Base-by-base conservation (phyloP, 2,329 filamentous ascomycete genomes). In the Trichoderma sp. region DNA sequence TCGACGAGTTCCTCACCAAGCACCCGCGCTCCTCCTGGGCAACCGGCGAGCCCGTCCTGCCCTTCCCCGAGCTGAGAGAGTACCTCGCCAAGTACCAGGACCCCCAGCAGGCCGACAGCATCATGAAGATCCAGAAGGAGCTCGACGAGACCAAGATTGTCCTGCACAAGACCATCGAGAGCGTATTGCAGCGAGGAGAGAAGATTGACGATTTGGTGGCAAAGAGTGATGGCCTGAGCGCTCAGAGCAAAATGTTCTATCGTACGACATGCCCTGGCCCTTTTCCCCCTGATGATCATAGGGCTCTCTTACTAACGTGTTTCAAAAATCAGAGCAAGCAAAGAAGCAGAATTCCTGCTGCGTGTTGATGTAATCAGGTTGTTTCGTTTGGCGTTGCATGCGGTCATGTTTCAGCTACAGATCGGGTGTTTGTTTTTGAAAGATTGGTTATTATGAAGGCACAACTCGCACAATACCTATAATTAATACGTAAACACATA, bases 201-300 rank as follows among this genome's bases (percentile, higher is more conserved):
- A 98, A 97, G 86, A 93, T 99, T 73, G 94, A 98, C 77, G 92
- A 91, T 74, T 81, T 99, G 73, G 94, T 98, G 54, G 90, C 90
- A 71, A 98, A 98, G 88, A 97, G 92, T 75, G 93, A 97, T 74
- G 92, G 90, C 13, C 81, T 99, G 75, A 97, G 92, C 80, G 87
- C 89, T 59, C 92, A 95, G 84, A 97, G 93, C 83, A 98, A 97
- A 86, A 94, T 96, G 91, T 99, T 99, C 80, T 98, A 98, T 80
- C 93, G 90, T 90, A 80, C 19, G 67, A 9, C 17, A 27, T 0
- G 4, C 15, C 15, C 74, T 17, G n/a, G 0, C 34, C 7, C 19
- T 50, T 15, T 5, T 25, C 17, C n/a, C 10, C 7, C 9, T 52
- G 5, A 1, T 13, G 13, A 42, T 15, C n/a, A 39, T 53, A 1